A percentile compares a stretch with the other conserved stretches of the same genome.
Conservation (phyloP, 306 rosid species). For the Mimosa pudica region DNA sequence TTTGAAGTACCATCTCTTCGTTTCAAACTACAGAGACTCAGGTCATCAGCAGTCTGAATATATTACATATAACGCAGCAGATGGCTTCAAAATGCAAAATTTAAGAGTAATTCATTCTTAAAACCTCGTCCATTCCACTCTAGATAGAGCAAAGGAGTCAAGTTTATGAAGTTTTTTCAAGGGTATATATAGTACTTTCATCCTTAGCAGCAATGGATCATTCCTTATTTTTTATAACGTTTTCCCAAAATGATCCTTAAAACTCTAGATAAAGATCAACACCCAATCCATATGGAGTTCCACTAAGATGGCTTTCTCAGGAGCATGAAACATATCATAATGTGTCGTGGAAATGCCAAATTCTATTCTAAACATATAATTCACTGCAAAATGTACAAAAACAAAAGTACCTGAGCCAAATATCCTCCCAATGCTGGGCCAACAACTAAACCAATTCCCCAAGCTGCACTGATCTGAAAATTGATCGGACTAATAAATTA, state of each 20-base stretch:
- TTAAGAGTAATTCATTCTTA: background rate
- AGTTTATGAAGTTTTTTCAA: background rate
- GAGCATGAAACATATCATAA: background rate
- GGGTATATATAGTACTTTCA: background rate
- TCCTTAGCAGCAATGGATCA: background rate
- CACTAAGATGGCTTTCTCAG: background rate
- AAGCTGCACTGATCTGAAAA: constrained; percentile 73
- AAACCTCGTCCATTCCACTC: background rate
- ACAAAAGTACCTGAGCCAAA: constrained; percentile 73
- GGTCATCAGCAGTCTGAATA: too few relatives aligned
- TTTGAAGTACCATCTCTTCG: too few relatives aligned
- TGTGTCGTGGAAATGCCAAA: background rate
- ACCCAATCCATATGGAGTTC: background rate
- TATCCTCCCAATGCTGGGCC: constrained; percentile 95
- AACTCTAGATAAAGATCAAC: background rate
- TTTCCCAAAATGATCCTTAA: background rate
- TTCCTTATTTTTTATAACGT: background rate
- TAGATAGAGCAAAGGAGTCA: background rate
- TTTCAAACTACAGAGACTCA: too few relatives aligned
- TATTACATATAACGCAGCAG: too few relatives aligned
- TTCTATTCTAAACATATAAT: background rate
- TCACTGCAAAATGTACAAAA: constrained; percentile 9
- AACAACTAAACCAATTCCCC: constrained; percentile 77
- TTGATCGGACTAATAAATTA: constrained; percentile 28
- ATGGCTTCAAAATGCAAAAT: too few relatives aligned